Conservation (phyloP, 208 protist genomes). For the Trichomonas vaginalis region DNA sequence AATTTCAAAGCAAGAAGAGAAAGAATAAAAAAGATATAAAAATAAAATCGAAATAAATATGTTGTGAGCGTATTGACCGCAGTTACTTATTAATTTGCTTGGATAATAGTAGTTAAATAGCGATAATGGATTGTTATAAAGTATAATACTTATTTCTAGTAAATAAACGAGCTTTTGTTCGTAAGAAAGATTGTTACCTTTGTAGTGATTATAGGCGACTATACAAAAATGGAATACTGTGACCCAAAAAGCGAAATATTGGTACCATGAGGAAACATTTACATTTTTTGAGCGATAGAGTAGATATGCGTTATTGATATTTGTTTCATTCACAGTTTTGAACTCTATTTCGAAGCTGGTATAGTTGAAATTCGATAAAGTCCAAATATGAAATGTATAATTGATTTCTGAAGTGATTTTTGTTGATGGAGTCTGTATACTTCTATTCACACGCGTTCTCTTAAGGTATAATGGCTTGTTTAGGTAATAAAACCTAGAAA, state of each 20-base stretch:
- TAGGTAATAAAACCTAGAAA: neutral
- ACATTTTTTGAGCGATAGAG: neutral
- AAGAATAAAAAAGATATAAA: neutral
- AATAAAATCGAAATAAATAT: neutral
- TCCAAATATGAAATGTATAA: neutral
- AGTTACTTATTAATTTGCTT: neutral
- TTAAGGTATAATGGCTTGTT: neutral
- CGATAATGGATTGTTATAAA: neutral
- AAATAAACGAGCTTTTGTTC: neutral
- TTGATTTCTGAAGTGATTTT: neutral
- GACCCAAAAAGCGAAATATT: neutral
- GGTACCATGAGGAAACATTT: neutral
- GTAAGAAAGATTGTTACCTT: neutral
- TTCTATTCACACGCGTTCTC: neutral
- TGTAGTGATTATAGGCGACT: neutral
- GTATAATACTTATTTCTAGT: neutral
- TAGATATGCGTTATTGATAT: neutral
- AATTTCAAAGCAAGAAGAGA: neutral
- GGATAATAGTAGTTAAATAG: neutral
- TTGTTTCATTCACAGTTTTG: neutral
- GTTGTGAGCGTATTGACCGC: too few relatives aligned
- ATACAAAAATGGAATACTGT: neutral
- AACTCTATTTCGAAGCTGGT: neutral
- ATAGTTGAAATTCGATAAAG: neutral
- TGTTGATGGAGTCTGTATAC: neutral